phyloP scores from a whole-genome alignment of 106 monocot genomes.

The Allium fistulosum region DNA sequence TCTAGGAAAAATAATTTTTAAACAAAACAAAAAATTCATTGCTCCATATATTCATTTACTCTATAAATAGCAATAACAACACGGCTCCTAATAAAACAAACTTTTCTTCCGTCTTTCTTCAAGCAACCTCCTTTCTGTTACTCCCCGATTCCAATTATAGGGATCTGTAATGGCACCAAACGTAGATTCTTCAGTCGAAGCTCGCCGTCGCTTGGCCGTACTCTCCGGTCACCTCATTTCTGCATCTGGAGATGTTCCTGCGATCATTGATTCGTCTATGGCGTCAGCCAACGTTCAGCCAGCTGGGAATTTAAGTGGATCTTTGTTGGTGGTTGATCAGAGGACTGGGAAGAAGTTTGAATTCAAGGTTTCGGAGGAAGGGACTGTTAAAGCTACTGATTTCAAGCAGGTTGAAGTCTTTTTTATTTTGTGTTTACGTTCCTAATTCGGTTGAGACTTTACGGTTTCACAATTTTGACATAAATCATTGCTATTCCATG shows the following conservation, averaged over 20 bases:
- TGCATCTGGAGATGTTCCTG: neutral
- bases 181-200: constrained; percentile 19
- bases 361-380: constrained; percentile 69
- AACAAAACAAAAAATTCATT: no score
- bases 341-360: constrained; percentile 80
- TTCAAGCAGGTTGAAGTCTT: constrained; percentile 58
- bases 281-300: constrained; percentile 9
- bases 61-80: no score
- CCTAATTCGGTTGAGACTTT: no score
- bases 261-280: constrained; percentile 34
- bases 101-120: no score
- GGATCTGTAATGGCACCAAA: neutral
- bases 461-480: no score
- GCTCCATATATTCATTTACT: no score
- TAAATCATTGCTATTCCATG: no score
- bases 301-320: constrained; percentile 35
- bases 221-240: constrained; percentile 61
- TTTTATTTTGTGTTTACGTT: no score
- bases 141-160: no score
- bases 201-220: constrained; percentile 60
- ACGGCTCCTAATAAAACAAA: no score
- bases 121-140: no score
- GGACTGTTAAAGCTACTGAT: constrained; percentile 76
- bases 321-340: constrained; percentile 55
- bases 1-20: no score